Conservation (phyloP, 2,329 filamentous ascomycete genomes). For the Claviceps quebecensis region DNA sequence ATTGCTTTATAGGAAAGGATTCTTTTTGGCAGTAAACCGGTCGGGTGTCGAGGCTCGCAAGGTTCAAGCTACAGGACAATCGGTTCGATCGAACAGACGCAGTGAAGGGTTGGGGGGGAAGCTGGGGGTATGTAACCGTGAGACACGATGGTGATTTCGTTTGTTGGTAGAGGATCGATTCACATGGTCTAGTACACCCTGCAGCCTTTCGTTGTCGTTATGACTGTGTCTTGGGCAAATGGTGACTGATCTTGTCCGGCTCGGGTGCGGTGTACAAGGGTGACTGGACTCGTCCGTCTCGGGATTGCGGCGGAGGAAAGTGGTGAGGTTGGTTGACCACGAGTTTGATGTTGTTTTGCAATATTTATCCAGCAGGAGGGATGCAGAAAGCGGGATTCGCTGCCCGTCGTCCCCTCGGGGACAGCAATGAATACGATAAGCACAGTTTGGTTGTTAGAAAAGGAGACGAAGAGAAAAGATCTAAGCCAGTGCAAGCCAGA, state of each 20-base stretch:
- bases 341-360: too few species aligned
- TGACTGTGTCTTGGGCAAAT: neutral
- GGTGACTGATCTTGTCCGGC: too few species aligned
- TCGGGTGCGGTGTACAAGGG: too few species aligned
- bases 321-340: too few species aligned
- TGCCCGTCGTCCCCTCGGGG: constrained; percentile 10
- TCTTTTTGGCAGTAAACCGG: neutral
- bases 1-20: too few species aligned
- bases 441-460: constrained; percentile 7
- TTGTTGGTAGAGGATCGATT: neutral
- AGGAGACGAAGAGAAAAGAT: constrained; percentile 1
- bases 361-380: neutral
- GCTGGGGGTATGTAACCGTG: neutral
- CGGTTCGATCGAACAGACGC: neutral
- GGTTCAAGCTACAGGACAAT: neutral
- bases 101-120: neutral
- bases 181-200: neutral
- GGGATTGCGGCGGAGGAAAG: too few species aligned
- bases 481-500: constrained; percentile 6
- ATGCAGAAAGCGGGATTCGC: constrained; percentile 9
- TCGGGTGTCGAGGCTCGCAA: neutral
- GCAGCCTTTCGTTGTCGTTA: constrained; percentile 4
- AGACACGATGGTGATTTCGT: neutral
- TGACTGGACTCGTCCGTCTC: too few species aligned
- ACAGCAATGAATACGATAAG: constrained; percentile 8